Evolutionary conservation across 306 rosid species (phyloP).

Genomic region (Clitoria ternatea): DNA sequence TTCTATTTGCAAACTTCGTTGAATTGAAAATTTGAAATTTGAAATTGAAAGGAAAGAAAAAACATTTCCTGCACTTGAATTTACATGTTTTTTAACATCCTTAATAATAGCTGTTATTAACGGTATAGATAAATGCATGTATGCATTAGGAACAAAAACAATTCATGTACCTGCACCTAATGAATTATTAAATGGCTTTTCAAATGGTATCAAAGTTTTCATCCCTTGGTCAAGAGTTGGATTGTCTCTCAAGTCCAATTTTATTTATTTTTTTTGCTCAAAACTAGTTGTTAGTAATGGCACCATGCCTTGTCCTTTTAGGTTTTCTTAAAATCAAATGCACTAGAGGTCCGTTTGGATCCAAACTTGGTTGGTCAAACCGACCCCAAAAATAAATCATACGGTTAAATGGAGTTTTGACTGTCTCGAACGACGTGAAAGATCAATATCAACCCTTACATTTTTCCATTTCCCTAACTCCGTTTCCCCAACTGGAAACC

Average conservation of each 20-base stretch:
- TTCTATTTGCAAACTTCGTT: not conserved
- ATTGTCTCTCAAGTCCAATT: not conserved
- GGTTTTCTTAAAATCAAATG: not conserved
- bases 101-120: not conserved
- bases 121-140: not conserved
- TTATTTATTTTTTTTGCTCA: not conserved
- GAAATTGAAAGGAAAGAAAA: not conserved
- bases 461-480: too few species aligned
- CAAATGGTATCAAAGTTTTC: not conserved
- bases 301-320: not conserved
- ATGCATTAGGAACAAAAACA: not conserved
- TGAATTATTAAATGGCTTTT: not conserved
- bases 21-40: not conserved
- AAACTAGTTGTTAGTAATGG: not conserved
- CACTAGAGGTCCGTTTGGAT: not conserved
- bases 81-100: too few species aligned
- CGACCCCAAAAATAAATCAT: too few species aligned
- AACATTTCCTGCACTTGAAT: not conserved
- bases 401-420: too few species aligned
- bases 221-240: not conserved
- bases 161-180: not conserved
- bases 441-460: too few species aligned
- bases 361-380: too few species aligned
- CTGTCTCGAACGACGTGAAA: too few species aligned
- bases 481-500: too few species aligned